Percentiles rank a stretch among this genome's conserved stretches.
These are phyloP conservation scores for Bombardia bombarda DNA, from an alignment of 495 filamentous ascomycete genomes.

Conservation along the genomic window DNA sequence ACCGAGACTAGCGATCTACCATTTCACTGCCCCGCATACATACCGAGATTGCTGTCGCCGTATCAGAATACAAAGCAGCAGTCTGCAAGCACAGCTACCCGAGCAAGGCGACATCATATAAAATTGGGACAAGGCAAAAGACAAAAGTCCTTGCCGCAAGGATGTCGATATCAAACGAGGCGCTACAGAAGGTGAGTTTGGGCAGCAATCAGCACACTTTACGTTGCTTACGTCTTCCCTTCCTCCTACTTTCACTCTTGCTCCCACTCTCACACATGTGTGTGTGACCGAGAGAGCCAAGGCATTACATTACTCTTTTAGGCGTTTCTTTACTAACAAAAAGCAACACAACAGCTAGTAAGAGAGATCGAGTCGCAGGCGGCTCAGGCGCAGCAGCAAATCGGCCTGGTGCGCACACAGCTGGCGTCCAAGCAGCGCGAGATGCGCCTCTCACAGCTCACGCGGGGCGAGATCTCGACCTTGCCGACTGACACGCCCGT, in stretches of 20 bases:
- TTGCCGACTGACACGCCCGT: slow-evolving; percentile 74
- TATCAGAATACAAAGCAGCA: too few species aligned
- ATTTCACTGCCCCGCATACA: too few species aligned
- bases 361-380: slow-evolving; percentile 91
- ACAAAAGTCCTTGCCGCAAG: slow-evolving; percentile 11
- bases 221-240: too few species aligned
- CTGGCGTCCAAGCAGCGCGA: slow-evolving; percentile 82
- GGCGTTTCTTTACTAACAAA: neutral
- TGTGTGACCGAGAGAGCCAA: too few species aligned
- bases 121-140: too few species aligned
- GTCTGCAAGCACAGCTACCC: too few species aligned
- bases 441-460: slow-evolving; percentile 80
- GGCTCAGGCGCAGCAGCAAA: slow-evolving; percentile 81
- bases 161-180: slow-evolving; percentile 97
- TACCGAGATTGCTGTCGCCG: too few species aligned
- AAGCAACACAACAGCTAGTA: slow-evolving; percentile 53
- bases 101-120: too few species aligned
- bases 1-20: too few species aligned
- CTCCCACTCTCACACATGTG: neutral
- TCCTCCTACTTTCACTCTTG: neutral
- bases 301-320: neutral
- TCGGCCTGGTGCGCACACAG: slow-evolving; percentile 78
- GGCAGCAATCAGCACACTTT: neutral
- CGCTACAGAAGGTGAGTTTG: slow-evolving; percentile 76
- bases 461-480: slow-evolving; percentile 68